These are phyloP conservation scores for Trichoderma koningiopsis DNA, from an alignment of 2,329 filamentous ascomycete species.

Conservation along the genomic window DNA sequence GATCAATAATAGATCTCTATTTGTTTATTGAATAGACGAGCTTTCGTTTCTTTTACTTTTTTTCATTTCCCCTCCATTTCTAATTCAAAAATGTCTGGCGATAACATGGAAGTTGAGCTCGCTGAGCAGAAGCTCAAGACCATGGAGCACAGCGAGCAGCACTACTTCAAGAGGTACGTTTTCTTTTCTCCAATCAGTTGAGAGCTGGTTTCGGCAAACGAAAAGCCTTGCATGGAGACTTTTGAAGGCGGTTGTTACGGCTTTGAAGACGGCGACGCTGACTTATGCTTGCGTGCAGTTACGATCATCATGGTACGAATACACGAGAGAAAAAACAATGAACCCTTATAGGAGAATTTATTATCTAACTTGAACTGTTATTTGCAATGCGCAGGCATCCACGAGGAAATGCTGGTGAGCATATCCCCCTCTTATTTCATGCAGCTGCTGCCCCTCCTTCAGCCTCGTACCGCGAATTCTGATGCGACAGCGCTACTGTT, in stretches of 20 bases:
- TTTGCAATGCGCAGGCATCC: conserved; percentile 69
- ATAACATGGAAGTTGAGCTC: conserved; percentile 60
- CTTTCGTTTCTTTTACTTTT: neutral
- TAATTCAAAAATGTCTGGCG: conserved; percentile 47
- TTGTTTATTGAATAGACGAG: conserved; percentile 5
- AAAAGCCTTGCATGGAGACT: neutral
- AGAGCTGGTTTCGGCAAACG: neutral
- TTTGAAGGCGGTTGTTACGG: neutral
- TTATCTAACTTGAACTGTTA: conserved; percentile 28
- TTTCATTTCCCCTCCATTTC: conserved; percentile 4
- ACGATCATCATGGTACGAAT: conserved; percentile 88
- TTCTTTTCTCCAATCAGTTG: conserved; percentile 14
- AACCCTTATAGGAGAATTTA: neutral
- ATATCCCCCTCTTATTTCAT: conserved; percentile 30
- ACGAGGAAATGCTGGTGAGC: conserved; percentile 97
- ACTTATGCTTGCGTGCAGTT: conserved; percentile 58
- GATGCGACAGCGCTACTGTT: neutral
- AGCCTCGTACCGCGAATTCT: neutral
- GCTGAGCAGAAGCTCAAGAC: conserved; percentile 66
- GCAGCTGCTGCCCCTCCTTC: conserved; percentile 25
- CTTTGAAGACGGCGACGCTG: conserved; percentile 36
- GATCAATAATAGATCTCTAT: neutral
- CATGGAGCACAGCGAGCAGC: conserved; percentile 93
- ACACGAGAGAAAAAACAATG: conserved; percentile 1
- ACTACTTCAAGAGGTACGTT: conserved; percentile 94